These are phyloP conservation scores for Phlyctochytrium arcticum DNA, from an alignment of 192 early-diverging fungal genomes.

Conservation along the genomic window DNA sequence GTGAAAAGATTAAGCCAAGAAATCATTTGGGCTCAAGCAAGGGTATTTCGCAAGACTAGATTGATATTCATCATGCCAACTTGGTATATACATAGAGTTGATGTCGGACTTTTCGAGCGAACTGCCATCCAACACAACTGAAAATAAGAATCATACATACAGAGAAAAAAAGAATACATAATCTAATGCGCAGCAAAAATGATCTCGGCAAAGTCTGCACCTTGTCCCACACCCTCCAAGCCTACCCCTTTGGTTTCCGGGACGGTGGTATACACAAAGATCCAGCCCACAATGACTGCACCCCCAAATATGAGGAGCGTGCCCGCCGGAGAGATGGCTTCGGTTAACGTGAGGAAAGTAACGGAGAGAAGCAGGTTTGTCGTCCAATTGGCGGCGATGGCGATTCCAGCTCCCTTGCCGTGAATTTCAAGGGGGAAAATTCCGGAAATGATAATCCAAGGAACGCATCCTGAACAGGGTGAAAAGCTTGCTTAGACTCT, in stretches of 20 bases:
- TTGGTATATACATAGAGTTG: too few relatives aligned
- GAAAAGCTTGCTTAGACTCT: too few relatives aligned
- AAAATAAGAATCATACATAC: too few relatives aligned
- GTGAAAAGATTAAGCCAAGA: too few relatives aligned
- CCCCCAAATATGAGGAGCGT: neutral
- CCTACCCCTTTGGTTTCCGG: slow-evolving; percentile 10
- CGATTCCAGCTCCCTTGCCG: slow-evolving; percentile 7
- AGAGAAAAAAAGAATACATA: too few relatives aligned
- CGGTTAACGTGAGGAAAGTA: slow-evolving; percentile 2
- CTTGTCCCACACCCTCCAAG: slow-evolving; percentile 2
- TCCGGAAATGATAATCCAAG: slow-evolving; percentile 6
- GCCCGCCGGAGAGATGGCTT: neutral
- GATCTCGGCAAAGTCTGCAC: neutral
- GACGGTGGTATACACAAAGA: neutral
- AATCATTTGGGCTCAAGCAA: too few relatives aligned
- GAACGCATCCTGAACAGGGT: slow-evolving; percentile 3
- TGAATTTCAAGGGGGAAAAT: slow-evolving; percentile 12
- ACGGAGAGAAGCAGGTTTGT: neutral
- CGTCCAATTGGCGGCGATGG: slow-evolving; percentile 6
- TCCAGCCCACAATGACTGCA: neutral
- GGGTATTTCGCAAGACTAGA: too few relatives aligned
- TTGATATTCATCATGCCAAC: too few relatives aligned
- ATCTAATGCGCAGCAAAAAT: neutral
- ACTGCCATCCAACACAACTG: too few relatives aligned
- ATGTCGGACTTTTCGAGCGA: too few relatives aligned